These are phyloP conservation scores for Coemansia sp. DNA, from an alignment of 192 early-diverging fungal species.

Conservation along the genomic window DNA sequence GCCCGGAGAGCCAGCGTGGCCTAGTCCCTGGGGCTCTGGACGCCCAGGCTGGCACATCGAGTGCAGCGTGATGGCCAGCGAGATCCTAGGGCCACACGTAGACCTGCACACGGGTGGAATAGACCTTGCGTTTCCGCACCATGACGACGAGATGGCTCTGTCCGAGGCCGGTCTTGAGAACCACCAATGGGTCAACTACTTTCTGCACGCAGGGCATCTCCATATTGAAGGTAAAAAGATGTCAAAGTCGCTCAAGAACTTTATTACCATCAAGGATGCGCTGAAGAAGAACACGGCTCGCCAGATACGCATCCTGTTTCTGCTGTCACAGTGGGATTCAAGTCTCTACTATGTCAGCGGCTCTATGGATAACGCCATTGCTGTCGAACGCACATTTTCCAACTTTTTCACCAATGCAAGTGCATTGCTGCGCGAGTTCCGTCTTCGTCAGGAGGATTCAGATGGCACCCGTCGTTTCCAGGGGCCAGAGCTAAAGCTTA, in stretches of 20 bases:
- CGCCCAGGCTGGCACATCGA: slow-evolving; percentile 99
- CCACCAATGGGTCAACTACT: slow-evolving; percentile 99
- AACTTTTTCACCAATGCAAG: slow-evolving; percentile 89
- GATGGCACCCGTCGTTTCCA: slow-evolving; percentile 74
- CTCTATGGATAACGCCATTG: slow-evolving; percentile 75
- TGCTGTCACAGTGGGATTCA: slow-evolving; percentile 86
- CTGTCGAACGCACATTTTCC: slow-evolving; percentile 75
- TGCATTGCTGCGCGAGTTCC: slow-evolving; percentile 71
- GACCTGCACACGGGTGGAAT: slow-evolving; percentile 97
- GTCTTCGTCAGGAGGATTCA: slow-evolving; percentile 55
- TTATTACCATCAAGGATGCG: slow-evolving; percentile 90
- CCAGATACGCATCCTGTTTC: slow-evolving; percentile 88
- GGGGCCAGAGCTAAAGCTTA: slow-evolving; percentile 71
- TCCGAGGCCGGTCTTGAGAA: slow-evolving; percentile 89
- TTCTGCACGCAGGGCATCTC: slow-evolving; percentile 94
- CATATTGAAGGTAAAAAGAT: slow-evolving; percentile 96
- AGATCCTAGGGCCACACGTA: slow-evolving; percentile 81
- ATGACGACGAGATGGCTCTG: slow-evolving; percentile 98
- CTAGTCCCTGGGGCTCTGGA: slow-evolving; percentile 89
- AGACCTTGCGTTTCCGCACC: slow-evolving; percentile 97
- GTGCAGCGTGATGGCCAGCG: slow-evolving; percentile 98
- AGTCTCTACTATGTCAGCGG: slow-evolving; percentile 80
- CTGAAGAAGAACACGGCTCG: slow-evolving; percentile 76
- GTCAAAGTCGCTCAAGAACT: slow-evolving; percentile 99
- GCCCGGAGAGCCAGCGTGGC: slow-evolving; percentile 92